Percentiles rank a stretch among this genome's conserved stretches.
Conservation (phyloP, 1,139 yeast species). For the Kazachstania sp. region DNA sequence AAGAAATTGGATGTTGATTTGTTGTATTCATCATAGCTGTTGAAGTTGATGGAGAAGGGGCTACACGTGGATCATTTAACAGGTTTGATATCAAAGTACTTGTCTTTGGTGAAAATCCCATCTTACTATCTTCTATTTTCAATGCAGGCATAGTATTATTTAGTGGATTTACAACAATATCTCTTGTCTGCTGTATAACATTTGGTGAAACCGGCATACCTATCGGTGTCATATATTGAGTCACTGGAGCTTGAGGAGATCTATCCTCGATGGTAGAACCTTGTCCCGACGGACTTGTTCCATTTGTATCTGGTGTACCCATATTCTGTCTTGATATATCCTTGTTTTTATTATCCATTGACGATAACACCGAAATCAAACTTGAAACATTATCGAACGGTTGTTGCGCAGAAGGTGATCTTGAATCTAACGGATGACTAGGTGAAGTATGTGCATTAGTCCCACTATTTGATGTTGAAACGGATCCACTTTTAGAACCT, state of each 20-base stretch:
- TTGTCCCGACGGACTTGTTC: neutral
- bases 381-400: conserved; percentile 13
- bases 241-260: neutral
- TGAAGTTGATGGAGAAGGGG: neutral
- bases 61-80: neutral
- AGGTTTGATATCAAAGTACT: neutral
- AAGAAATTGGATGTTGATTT: neutral
- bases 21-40: neutral
- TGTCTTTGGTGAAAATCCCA: conserved; percentile 1
- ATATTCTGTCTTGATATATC: neutral
- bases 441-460: neutral
- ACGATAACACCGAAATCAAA: conserved; percentile 13
- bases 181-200: neutral
- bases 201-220: neutral
- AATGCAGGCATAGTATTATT: neutral
- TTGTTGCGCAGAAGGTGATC: neutral
- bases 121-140: neutral
- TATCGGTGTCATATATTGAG: conserved; percentile 1
- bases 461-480: neutral
- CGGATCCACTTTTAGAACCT: neutral
- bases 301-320: neutral
- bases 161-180: neutral
- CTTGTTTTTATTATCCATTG: conserved; percentile 3
- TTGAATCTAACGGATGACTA: neutral
- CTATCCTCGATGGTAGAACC: neutral